Percentiles rank a stretch among this genome's conserved stretches.
phyloP scores from a whole-genome alignment of 257 asterid species.

The Cordia subcordata region DNA sequence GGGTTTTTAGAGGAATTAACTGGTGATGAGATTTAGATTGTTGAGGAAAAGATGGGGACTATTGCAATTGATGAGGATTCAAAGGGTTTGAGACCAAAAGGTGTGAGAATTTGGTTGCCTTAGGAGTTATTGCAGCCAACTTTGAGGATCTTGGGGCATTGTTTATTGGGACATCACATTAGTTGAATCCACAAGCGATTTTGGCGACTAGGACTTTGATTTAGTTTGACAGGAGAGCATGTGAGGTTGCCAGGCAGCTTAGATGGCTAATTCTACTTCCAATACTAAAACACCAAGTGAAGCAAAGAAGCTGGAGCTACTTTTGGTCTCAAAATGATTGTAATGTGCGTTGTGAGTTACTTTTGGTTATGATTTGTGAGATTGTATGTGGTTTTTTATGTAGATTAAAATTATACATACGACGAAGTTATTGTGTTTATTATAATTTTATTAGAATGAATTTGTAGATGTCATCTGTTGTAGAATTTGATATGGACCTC shows the following conservation, averaged over 20 bases:
- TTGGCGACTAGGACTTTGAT: slow-evolving; percentile 87
- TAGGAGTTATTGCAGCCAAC: slow-evolving; percentile 92
- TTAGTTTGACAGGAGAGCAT: slow-evolving; percentile 69
- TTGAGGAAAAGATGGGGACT: slow-evolving; percentile 26
- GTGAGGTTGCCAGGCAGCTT: slow-evolving; percentile 51
- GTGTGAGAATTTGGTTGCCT: slow-evolving; percentile 58
- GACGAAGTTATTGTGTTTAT: slow-evolving; percentile 14
- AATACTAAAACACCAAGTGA: slow-evolving; percentile 87
- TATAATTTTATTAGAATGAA: slow-evolving; percentile 4
- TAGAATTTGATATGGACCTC: slow-evolving; percentile 1
- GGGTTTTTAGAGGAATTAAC: slow-evolving; percentile 27
- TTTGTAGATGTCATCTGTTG: slow-evolving; percentile 6
- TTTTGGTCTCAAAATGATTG: slow-evolving; percentile 73
- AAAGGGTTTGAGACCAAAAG: not conserved
- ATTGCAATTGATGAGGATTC: slow-evolving; percentile 20
- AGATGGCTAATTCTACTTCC: slow-evolving; percentile 45
- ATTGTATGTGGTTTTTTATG: slow-evolving; percentile 29
- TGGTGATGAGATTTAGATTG: slow-evolving; percentile 36
- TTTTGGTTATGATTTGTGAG: slow-evolving; percentile 20
- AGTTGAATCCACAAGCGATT: slow-evolving; percentile 84
- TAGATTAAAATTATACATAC: slow-evolving; percentile 22
- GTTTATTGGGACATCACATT: slow-evolving; percentile 95
- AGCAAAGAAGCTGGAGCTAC: slow-evolving; percentile 93
- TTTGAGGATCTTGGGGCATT: slow-evolving; percentile 86
- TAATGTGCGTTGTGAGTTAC: slow-evolving; percentile 15